These are phyloP conservation scores for Amanita exitialis DNA, from an alignment of 768 basidiomycete genomes.

Conservation along the genomic window DNA sequence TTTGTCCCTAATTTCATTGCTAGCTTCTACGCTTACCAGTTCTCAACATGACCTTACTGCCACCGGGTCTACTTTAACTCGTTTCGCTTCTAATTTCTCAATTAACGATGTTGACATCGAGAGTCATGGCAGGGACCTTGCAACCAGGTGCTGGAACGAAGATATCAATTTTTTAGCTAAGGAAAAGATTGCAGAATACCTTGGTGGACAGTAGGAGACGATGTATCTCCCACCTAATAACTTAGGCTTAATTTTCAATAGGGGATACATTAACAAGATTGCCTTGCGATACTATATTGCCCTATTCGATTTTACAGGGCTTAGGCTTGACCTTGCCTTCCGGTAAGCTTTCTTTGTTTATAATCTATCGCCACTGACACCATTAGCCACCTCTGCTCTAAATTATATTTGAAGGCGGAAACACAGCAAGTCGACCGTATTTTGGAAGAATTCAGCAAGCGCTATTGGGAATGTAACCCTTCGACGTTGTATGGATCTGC, in stretches of 20 bases:
- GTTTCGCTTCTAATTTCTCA: constrained; percentile 34
- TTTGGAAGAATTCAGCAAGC: constrained; percentile 79
- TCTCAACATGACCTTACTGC: constrained; percentile 46
- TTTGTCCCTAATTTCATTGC: constrained; percentile 8
- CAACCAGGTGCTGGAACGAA: constrained; percentile 74
- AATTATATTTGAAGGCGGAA: constrained; percentile 90
- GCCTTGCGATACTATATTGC: constrained; percentile 77
- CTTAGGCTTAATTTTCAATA: constrained; percentile 19
- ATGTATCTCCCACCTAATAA: constrained; percentile 2
- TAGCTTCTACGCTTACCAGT: constrained; percentile 16
- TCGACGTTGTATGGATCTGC: constrained; percentile 71
- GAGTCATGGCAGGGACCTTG: constrained; percentile 58
- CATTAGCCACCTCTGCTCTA: constrained; percentile 74
- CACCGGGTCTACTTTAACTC: constrained; percentile 36
- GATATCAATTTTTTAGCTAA: constrained; percentile 76
- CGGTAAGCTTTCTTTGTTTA: constrained; percentile 35
- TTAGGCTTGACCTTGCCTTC: constrained; percentile 85
- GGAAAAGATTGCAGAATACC: constrained; percentile 95
- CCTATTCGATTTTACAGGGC: constrained; percentile 76
- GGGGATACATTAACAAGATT: constrained; percentile 65
- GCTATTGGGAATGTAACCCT: constrained; percentile 91
- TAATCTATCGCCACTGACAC: background rate
- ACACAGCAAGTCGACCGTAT: constrained; percentile 98
- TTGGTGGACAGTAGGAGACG: constrained; percentile 77
- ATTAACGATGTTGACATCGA: constrained; percentile 46